phyloP scores from a whole-genome alignment of 73 alveolate species.

The Halteria grandinella region DNA sequence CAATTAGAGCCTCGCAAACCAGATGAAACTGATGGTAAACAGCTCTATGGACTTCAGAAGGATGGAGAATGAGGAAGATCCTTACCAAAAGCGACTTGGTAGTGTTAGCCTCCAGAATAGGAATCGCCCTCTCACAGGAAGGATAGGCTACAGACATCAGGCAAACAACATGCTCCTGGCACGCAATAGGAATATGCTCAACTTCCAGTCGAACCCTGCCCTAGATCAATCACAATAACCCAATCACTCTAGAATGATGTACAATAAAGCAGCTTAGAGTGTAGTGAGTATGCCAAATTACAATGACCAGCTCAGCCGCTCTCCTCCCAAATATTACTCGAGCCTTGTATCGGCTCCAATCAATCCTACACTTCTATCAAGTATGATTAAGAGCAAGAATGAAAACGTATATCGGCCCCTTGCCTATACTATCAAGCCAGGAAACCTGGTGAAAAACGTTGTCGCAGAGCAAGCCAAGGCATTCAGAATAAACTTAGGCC shows the following conservation, averaged over 20 bases:
- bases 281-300: neutral
- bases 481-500: too few relatives aligned
- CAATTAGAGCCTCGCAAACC: too few relatives aligned
- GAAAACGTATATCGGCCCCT: conserved; percentile 18
- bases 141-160: too few relatives aligned
- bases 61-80: too few relatives aligned
- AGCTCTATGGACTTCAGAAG: too few relatives aligned
- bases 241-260: neutral
- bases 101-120: too few relatives aligned
- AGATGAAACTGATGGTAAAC: too few relatives aligned
- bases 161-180: too few relatives aligned
- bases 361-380: neutral
- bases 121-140: too few relatives aligned
- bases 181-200: neutral
- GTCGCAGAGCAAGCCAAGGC: too few relatives aligned
- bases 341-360: neutral
- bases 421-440: conserved; percentile 28
- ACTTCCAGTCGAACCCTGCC: neutral
- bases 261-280: neutral
- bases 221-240: neutral
- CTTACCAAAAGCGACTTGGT: too few relatives aligned
- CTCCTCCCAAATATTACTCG: conserved; percentile 3
- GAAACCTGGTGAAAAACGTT: too few relatives aligned
- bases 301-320: neutral
- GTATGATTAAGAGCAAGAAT: neutral